Base-by-base conservation (phyloP, 106 monocot genomes). In the Allium sativum region DNA sequence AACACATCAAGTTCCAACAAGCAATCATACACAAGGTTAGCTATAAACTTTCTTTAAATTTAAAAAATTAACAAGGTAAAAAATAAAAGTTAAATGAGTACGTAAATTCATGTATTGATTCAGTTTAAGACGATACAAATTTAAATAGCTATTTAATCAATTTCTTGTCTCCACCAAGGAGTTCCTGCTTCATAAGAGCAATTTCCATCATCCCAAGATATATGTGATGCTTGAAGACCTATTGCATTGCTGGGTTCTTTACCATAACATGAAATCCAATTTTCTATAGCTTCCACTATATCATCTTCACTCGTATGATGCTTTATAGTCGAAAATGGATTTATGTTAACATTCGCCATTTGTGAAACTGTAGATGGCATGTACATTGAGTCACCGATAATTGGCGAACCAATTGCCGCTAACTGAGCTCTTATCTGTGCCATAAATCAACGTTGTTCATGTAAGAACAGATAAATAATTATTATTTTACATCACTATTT, bases 351-450 rank as follows among this genome's bases (percentile, higher is more conserved):
- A 62, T 82, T 74, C 48, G 41, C 55, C 65, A 55, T 73, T 57
- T 75, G 84, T 21, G 84, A 78, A 7, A 84, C 2, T 0, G 70
- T 84, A 9, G 96, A 77, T 53, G 96, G 82, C 75, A 73, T 87
- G 70, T 98, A 98, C 80, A 88, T 88, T 6, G 88, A 80, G 67
- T 98, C 96, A 16, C 91, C 96, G 16, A 91, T 57, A 41, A 98
- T 65, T 5, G 96, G 96, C 12, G 91, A 68, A 54, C 96, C 96
- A 18, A 88, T 76, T 8, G 90, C 82, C 52, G 87, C 91, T 40
- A 98, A 66, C 52, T 98, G 96, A 42, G 96, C 96, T 72, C 96
- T 67, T 40, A 98, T 60, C 96, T 96, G 31, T 5, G 31, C 31
- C 31, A 31, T 31, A 31, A 31, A 31, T 31, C 31, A 31, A 31